Evolutionary conservation across 169 alveolate genomes (phyloP), one percentile per base, ranked within the genome.

Genomic region (Plasmodium vivax): DNA sequence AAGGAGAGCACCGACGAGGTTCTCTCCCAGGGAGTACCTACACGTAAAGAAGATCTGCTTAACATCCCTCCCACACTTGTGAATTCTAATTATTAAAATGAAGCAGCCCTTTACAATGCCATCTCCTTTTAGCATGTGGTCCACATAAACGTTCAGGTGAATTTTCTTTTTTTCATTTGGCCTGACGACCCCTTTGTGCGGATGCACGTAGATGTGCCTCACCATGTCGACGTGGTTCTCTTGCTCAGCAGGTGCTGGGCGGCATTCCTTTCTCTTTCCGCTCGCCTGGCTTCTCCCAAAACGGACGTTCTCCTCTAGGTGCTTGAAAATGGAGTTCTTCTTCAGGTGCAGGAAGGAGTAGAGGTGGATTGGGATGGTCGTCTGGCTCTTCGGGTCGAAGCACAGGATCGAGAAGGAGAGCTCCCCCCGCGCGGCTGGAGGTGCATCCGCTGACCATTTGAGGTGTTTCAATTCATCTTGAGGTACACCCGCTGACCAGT

Each of bases 251-350:
- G 41, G 36, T 32, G 43, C 2, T n/a, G 41, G 23, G 30, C 30
- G 23, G 2, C n/a, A 41, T 14, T 56, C 51, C 51, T 41, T 41
- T 34, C 32, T 2, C 34, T 12, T 71, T 56, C 92, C 38, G 30
- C 71, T 54, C 47, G 6, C 12, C 2, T 43, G 41, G 30, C 51
- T 74, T 4, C 54, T 47, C 58, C 79, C 80, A 43, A 73, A 85
- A 14, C 85, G 81, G 7, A 85, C 62, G 62, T 85, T 85, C 36
- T 85, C 87, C 45, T 85, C 93, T 6, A 85, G n/a, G 80, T 85
- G 75, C 81, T 85, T 85, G 45, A 85, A 85, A 36, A 85, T 85
- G 0, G 87, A 34, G 30, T 68, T 85, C 54, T 85, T 51, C n/a
- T 75, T 85, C 30, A 85, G 6, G n/a, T 85, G 93, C 34, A 85